Conservation (phyloP, 345 rosid genomes). For the Gossypium arboreum region DNA sequence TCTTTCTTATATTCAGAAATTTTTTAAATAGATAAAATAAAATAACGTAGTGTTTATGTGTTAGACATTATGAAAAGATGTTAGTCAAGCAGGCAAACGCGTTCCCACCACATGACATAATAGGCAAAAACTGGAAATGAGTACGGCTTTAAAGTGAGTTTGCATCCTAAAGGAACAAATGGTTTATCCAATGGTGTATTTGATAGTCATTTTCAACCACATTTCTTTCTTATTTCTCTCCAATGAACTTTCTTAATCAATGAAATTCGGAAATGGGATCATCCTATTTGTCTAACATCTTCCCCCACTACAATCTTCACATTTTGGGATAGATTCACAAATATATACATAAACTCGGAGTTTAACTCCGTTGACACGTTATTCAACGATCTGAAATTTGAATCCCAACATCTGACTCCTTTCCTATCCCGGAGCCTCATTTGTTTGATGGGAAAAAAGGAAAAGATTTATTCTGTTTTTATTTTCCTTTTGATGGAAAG, state of each 20-base stretch:
- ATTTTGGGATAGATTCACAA: too few relatives aligned
- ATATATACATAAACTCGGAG: too few relatives aligned
- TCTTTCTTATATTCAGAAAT: too few relatives aligned
- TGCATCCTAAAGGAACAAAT: not conserved
- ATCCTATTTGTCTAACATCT: not conserved
- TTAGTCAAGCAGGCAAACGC: not conserved
- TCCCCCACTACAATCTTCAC: not conserved
- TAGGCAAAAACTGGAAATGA: not conserved
- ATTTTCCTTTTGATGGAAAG: too few relatives aligned
- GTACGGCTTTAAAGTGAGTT: not conserved
- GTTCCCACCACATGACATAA: not conserved
- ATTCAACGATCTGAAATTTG: too few relatives aligned
- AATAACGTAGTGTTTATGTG: too few relatives aligned
- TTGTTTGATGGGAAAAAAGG: too few relatives aligned
- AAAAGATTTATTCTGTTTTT: too few relatives aligned
- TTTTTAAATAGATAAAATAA: too few relatives aligned
- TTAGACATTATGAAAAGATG: not conserved
- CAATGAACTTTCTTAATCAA: not conserved
- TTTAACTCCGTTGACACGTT: too few relatives aligned
- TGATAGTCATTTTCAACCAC: conserved; percentile 6
- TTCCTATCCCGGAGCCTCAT: too few relatives aligned
- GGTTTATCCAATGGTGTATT: not conserved
- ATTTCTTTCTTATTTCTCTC: not conserved
- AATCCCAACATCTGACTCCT: too few relatives aligned
- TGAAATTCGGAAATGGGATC: not conserved